Evolutionary conservation across 345 rosid genomes (phyloP).

Genomic region (Eucalyptus sp.): DNA sequence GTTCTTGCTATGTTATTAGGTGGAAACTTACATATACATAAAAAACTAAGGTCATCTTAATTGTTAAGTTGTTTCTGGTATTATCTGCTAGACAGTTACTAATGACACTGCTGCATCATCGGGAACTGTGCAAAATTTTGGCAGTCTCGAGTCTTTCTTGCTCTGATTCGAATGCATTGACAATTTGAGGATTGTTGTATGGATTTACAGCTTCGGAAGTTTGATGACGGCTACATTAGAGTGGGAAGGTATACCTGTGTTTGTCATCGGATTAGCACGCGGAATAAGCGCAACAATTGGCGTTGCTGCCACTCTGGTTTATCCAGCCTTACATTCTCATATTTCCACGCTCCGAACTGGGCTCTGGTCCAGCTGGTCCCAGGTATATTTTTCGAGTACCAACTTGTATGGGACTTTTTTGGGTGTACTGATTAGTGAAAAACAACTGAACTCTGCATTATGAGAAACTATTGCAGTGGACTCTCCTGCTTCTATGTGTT

Average conservation of each 20-base stretch:
- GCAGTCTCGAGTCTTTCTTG: background rate
- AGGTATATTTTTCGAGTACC: slow-evolving; percentile 23
- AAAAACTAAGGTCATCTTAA: background rate
- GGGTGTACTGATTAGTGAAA: background rate
- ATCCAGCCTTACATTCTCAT: slow-evolving; percentile 53
- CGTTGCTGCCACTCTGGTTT: slow-evolving; percentile 57
- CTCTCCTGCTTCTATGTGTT: slow-evolving; percentile 46
- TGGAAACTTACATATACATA: background rate
- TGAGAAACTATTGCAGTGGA: slow-evolving; percentile 41
- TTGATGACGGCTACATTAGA: slow-evolving; percentile 80
- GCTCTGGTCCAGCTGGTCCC: slow-evolving; percentile 85
- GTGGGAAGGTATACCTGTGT: slow-evolving; percentile 71
- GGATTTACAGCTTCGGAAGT: slow-evolving; percentile 49
- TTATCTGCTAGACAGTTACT: background rate
- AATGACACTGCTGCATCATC: background rate
- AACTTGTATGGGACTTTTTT: background rate
- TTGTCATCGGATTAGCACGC: slow-evolving; percentile 56
- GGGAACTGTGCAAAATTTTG: background rate
- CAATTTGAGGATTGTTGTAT: background rate
- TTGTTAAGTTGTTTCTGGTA: background rate
- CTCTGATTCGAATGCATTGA: background rate
- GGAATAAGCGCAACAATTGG: slow-evolving; percentile 74
- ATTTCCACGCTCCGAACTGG: slow-evolving; percentile 62
- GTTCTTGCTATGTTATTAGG: background rate
- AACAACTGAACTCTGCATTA: background rate